A percentile compares a stretch with the other conserved stretches of the same genome.
Conservation (phyloP, 495 filamentous ascomycete genomes). For the Neurospora tetrasperma region DNA sequence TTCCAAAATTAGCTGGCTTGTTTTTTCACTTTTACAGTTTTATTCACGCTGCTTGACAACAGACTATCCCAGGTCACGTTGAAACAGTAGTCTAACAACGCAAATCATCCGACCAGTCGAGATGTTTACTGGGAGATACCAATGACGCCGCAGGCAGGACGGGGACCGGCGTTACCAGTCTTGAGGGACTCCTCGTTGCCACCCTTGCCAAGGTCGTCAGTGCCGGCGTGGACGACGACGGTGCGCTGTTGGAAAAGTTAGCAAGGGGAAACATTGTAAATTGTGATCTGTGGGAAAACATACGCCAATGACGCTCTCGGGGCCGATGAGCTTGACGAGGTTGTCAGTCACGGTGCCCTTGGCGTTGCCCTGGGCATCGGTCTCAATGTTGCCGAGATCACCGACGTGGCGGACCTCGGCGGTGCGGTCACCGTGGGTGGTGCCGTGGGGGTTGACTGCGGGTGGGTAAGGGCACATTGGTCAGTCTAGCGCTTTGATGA, state of each 20-base stretch:
- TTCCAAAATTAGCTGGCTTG: not conserved
- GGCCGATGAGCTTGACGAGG: conserved; percentile 86
- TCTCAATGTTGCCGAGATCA: conserved; percentile 94
- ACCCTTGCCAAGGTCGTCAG: conserved; percentile 89
- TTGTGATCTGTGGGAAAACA: conserved; percentile 21
- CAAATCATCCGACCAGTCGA: not conserved
- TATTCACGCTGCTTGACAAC: not conserved
- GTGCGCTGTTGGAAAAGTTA: conserved; percentile 55
- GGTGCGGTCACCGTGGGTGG: conserved; percentile 78
- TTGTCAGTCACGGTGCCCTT: conserved; percentile 65
- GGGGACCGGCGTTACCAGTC: conserved; percentile 88
- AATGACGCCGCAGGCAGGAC: conserved; percentile 95
- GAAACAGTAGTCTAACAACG: not conserved
- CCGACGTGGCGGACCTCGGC: conserved; percentile 87
- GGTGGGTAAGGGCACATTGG: conserved; percentile 2
- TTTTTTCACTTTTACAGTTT: not conserved
- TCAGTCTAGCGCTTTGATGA: not conserved
- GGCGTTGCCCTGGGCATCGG: conserved; percentile 81
- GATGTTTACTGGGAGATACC: conserved; percentile 57
- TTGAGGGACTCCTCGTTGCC: conserved; percentile 87
- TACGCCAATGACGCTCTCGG: conserved; percentile 92
- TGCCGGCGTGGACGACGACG: conserved; percentile 86
- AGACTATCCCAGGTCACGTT: not conserved
- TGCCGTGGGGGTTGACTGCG: conserved; percentile 85
- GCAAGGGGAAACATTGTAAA: not conserved